Percentiles rank a stretch among this genome's conserved stretches.
phyloP scores from a whole-genome alignment of 2,329 filamentous ascomycete species.

The Dactylellina sp. region DNA sequence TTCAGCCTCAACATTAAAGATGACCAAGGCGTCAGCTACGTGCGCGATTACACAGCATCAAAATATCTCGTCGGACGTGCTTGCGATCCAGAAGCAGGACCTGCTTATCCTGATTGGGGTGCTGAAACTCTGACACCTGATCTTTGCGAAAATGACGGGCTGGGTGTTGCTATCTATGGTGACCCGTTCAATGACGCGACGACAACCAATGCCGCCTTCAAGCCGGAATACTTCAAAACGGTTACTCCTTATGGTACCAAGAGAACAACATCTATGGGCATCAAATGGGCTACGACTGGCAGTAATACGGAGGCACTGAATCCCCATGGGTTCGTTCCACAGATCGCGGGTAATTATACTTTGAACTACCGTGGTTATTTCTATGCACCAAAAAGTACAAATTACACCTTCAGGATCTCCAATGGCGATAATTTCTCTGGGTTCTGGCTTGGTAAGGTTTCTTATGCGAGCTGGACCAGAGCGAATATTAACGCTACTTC shows the following conservation, averaged over 20 bases:
- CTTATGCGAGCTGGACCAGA: background rate
- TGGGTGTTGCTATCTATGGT: constrained; percentile 7
- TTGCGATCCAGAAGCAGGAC: background rate
- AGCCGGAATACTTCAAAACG: constrained; percentile 15
- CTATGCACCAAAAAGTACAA: background rate
- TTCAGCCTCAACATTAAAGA: constrained; percentile 8
- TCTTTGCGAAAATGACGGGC: constrained; percentile 5
- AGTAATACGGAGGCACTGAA: constrained; percentile 2
- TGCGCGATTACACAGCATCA: constrained; percentile 1
- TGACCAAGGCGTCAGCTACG: background rate
- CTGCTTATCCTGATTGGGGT: constrained; percentile 8
- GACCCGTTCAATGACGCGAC: constrained; percentile 2
- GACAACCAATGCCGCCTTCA: background rate
- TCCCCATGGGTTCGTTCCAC: constrained; percentile 4
- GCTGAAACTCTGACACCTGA: constrained; percentile 11
- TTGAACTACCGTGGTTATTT: constrained; percentile 22
- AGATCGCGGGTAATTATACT: constrained; percentile 3
- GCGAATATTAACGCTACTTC: constrained; percentile 6
- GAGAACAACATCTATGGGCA: background rate
- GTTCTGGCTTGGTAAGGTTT: constrained; percentile 5
- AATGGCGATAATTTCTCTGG: constrained; percentile 15
- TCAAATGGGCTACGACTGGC: background rate
- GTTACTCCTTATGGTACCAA: background rate
- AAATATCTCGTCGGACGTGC: constrained; percentile 7
- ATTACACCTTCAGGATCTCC: constrained; percentile 9